Base-by-base conservation (phyloP, 179 eudicot genomes). In the Actinidia chinensis region DNA sequence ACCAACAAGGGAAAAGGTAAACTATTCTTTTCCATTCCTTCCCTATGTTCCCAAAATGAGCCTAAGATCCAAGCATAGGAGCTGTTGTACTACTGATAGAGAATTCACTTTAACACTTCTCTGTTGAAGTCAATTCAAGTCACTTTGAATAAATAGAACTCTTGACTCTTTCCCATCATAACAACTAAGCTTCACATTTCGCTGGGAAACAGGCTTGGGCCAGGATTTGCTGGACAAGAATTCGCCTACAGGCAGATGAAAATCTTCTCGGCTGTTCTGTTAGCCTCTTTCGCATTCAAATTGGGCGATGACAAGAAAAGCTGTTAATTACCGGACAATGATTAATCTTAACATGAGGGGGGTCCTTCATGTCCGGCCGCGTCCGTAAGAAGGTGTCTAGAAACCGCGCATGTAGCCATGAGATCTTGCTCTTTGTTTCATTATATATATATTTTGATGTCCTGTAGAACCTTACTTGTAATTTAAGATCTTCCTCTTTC, bases 171-270 rank as follows among this genome's bases (percentile, higher is more conserved):
- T n/a, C 33, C 18, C 43, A 25, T 33, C 7, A 25, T 25, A 22
- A 20, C 25, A 59, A 9, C 65, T 43, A 44, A 44, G 42, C n/a
- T 13, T 17, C 7, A 50, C 18, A 20, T 15, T 61, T 42, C 42
- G 25, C 44, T 63, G 46, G 22, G 63, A 14, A 71, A 81, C 80
- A 84, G 87, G 87, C 85, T 9, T 85, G 87, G 4, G 85, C 88
- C 11, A 68, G 88, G 46, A 80, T 85, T 46, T 85, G 85, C 73
- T 85, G 67, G 85, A 18, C 79, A 77, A 81, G 87, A 85, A 47
- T 85, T 85, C n/a, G 87, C 87, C 2, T 84, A 84, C 60, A 75
- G 87, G 76, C 87, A 84, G 82, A 84, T 84, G 87, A 84, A 79
- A 75, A 82, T 77, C 69, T 73, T 79, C 79, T 55, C 85, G 2